Base-by-base conservation (phyloP, 163 green algal species). In the Prototheca wickerhamii region DNA sequence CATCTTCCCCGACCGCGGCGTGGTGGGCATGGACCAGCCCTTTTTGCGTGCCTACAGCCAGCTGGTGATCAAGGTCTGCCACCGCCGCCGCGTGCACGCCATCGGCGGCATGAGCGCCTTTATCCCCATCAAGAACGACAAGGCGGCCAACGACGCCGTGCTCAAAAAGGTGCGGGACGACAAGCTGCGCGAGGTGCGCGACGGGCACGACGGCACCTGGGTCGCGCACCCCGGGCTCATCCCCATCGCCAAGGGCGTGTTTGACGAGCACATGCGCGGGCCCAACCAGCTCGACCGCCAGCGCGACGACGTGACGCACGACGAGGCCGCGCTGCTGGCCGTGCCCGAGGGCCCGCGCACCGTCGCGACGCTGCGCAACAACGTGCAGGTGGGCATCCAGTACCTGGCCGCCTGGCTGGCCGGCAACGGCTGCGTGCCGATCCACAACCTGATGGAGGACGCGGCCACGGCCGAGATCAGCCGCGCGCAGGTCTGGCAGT, bases 391-490 rank as follows among this genome's bases (percentile, higher is more conserved):
- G 58, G 77, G 72, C 2, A 69, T 91, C 59, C 72, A 79, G 55
- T 95, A 94, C 76, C 82, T 91, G 68, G 86, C 89, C 78, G 81
- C 74, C 28, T 95, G 88, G 88, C 84, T 95, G 70, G 74, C 79
- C 28, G 88, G 88, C 53, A 76, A 85, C n/a, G 88, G 88, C 59
- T 95, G 86, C 63, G 87, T 95, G 65, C 88, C 88, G 56, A 81
- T 95, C 55, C 76, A 94, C 79, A 89, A 92, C 72, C 82, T 95
- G 10, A 95, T 95, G 88, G 88, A 95, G 78, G 88, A 95, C 58
- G 88, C 88, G 0, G 88, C 88, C n/a, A 95, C 88, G 4, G 88
- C 87, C 17, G 88, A 95, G 78, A 95, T 95, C 69, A 84, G 67
- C 55, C 79, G 87, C 68, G 82, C 71, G 6, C 80, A 78, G 59